phyloP scores from a whole-genome alignment of 108 stramenopile species.

The Hondaea fermentalgiana region DNA sequence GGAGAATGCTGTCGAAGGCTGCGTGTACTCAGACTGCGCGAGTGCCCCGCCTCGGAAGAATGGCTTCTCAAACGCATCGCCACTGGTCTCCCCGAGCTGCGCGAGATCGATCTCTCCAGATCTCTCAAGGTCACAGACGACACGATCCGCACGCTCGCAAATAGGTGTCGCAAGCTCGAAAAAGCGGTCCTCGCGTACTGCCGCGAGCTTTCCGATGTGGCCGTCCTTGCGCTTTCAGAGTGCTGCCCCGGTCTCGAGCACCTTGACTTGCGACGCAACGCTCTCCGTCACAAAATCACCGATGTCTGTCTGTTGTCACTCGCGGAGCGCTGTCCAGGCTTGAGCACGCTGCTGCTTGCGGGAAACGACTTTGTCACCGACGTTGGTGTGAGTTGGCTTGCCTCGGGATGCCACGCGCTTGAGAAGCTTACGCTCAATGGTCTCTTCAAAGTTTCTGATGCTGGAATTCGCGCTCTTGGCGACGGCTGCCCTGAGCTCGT shows the following conservation, averaged over 20 bases:
- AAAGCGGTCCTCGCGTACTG: background rate
- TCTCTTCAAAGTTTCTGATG: background rate
- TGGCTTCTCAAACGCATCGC: conserved; percentile 13
- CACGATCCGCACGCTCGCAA: background rate
- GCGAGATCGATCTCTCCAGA: background rate
- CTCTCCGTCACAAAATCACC: background rate
- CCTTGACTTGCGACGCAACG: background rate
- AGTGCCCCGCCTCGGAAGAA: background rate
- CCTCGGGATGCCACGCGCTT: background rate
- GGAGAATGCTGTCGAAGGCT: background rate
- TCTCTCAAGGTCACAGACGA: background rate
- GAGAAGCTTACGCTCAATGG: background rate
- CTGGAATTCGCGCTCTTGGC: background rate
- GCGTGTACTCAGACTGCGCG: background rate
- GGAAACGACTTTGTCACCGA: background rate
- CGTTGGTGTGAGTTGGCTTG: background rate
- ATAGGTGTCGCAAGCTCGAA: background rate
- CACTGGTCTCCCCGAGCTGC: background rate
- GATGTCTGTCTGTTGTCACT: background rate
- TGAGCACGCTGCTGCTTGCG: background rate
- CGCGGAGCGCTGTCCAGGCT: background rate
- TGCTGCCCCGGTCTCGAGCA: background rate
- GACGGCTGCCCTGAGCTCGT: background rate
- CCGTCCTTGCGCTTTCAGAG: background rate
- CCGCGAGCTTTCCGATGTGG: conserved; percentile 17